phyloP scores from a whole-genome alignment of 176 grass and related monocot species.

The Chrysopogon serrulatus region DNA sequence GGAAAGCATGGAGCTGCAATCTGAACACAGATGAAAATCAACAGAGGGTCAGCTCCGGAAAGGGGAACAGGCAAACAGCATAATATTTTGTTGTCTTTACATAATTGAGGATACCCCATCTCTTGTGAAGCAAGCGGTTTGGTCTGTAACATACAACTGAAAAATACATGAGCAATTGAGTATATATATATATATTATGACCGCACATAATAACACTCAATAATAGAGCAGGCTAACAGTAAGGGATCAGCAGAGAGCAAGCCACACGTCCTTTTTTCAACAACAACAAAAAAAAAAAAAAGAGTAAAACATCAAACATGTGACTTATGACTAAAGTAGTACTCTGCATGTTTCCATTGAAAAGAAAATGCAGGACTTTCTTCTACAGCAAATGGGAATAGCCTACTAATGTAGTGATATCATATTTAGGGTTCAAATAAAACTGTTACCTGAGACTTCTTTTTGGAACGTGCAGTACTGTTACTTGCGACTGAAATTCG shows the following conservation, averaged over 20 bases:
- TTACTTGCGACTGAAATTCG: not conserved
- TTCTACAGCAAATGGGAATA: not conserved
- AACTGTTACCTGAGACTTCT: not conserved
- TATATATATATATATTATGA: not conserved
- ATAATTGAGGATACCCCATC: slow-evolving; percentile 12
- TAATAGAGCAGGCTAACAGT: not conserved
- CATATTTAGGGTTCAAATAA: not conserved
- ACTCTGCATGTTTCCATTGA: not conserved
- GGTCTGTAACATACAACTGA: not conserved
- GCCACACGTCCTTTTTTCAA: not conserved
- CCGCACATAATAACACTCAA: not conserved
- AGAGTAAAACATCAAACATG: not conserved
- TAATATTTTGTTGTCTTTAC: slow-evolving; percentile 8
- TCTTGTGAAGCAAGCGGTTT: not conserved
- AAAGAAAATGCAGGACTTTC: not conserved
- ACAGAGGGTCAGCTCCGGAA: slow-evolving; percentile 22
- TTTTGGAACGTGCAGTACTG: no score
- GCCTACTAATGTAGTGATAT: not conserved
- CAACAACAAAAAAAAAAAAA: no score
- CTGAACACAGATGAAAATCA: slow-evolving; percentile 39
- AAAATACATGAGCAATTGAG: not conserved
- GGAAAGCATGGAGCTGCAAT: slow-evolving; percentile 33
- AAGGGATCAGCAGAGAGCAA: not conserved
- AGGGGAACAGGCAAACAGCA: slow-evolving; percentile 22
- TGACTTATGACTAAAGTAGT: not conserved